Evolutionary conservation across 331 rosid genomes (phyloP).

Genomic region (Arachis monticola): DNA sequence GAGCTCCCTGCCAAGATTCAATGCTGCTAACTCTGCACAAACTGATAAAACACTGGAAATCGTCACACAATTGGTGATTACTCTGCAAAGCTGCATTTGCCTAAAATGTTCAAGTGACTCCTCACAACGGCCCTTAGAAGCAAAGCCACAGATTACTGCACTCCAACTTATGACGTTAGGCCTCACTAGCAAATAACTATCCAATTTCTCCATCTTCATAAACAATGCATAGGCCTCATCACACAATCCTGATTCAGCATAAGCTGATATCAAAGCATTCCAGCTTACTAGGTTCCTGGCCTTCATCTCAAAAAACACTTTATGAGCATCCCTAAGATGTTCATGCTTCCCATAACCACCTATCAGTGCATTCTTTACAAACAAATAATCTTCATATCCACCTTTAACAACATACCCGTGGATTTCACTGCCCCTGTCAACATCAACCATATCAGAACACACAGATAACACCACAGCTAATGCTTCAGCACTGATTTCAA

Average conservation of each 20-base stretch:
- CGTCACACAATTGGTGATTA: constrained; percentile 65
- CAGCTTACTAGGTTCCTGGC: constrained; percentile 68
- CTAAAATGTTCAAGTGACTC: constrained; percentile 72
- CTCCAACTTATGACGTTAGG: constrained; percentile 91
- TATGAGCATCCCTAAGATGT: constrained; percentile 55
- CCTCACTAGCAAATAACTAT: constrained; percentile 43
- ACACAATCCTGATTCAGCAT: constrained; percentile 74
- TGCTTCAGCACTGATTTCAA: constrained; percentile 68
- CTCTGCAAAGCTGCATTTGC: constrained; percentile 67
- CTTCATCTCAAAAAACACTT: constrained; percentile 57
- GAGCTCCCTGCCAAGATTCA: constrained; percentile 74
- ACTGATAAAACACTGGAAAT: constrained; percentile 71
- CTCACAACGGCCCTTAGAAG: constrained; percentile 57
- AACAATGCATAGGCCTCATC: constrained; percentile 68
- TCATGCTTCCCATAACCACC: constrained; percentile 70
- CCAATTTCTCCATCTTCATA: constrained; percentile 53
- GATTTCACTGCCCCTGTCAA: constrained; percentile 57
- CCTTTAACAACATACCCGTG: constrained; percentile 74
- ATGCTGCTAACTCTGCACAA: constrained; percentile 70
- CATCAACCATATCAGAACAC: constrained; percentile 65
- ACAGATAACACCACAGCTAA: constrained; percentile 79
- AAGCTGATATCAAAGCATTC: constrained; percentile 82
- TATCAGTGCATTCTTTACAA: constrained; percentile 71
- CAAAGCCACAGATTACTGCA: constrained; percentile 71
- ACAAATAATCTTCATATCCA: constrained; percentile 75